Evolutionary conservation across 2,329 filamentous ascomycete species (phyloP), one percentile per base, ranked within the genome.

Genomic region (Arthrobotrys conoides): DNA sequence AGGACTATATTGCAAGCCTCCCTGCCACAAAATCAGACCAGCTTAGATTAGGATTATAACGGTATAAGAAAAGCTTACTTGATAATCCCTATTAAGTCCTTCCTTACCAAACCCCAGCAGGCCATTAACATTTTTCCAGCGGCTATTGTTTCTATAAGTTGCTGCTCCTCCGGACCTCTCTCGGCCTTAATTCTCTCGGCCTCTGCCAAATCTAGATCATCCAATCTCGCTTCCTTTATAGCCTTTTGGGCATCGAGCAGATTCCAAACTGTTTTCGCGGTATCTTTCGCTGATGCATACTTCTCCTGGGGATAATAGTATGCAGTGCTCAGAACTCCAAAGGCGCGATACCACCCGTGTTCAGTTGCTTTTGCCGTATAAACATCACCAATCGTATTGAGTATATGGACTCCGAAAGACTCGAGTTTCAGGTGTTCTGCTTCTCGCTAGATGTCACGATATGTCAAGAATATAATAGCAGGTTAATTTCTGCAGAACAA

Each of bases 371-470:
- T 75, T n/a, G 36, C 41, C n/a, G 3, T 41, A 30, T 49, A 69
- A 20, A 69, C 64, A 27, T 64, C 55, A 10, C 71, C 71, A 46
- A 75, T 69, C 5, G 71, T 59, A 49, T 75, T 75, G 30, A 75
- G 55, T 22, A 75, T 68, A 27, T 75, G 67, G 9, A 75, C 71
- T n/a, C 71, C 71, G 51, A 75, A 75, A 16, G 71, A 75, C 33
- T 75, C 71, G 16, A 75, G 64, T 55, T 75, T 75, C 3, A 75
- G 55, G 18, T 63, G 55, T 16, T 75, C 64, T 69, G 71, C 51
- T 57, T 75, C 71, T n/a, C 63, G 38, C 71, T 75, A 27, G 18
- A 49, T 27, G 6, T 49, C 10, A 20, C 14, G 49, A 44, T 20
- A 44, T 2, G 20, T 41, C 33, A 20, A 20, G 9, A 41, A 22